Evolutionary conservation across 2,329 filamentous ascomycete genomes (phyloP), one percentile per base, ranked within the genome.

Genomic region (Nothopassalora personata): DNA sequence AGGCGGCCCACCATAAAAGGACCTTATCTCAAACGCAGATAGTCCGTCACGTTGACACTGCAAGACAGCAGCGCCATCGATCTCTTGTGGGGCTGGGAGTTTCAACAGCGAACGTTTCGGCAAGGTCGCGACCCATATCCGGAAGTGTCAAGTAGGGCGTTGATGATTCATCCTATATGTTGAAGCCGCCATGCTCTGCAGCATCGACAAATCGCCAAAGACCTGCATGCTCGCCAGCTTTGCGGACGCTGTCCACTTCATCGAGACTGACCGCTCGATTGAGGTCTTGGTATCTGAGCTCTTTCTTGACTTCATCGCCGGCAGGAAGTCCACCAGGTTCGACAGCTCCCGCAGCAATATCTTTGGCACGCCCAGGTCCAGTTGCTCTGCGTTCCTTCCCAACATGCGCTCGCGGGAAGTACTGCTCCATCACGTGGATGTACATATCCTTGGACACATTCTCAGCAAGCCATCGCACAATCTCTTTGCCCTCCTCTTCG

Each of bases 371-470:
- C 8, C 64, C 59, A 28, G 53, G 62, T 27, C 46, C 46, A 10
- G 62, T 67, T 11, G 59, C 67, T 58, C 78, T 76, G 66, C 76
- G 83, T 56, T 79, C 76, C 76, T 91, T 93, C 3, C 90, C 90
- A 0, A 95, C 90, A 72, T 95, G 86, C 0, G 89, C 90, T 63
- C 88, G 83, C 0, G 90, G 90, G 62, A 85, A 86, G 69, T 94
- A 94, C 74, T 95, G 90, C 74, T 95, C 90, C 90, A 94, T 94
- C 64, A 95, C 86, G 70, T 95, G 87, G 60, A 94, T 83, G 73
- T 92, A 93, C 47, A 88, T 80, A 72, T 94, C 89, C 57, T 77
- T 81, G 3, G 87, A 90, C 1, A 95, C 80, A 54, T 91, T 83
- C 30, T 82, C 77, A 0, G 89, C 90, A 15, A 95, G 77, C 80